phyloP scores from a whole-genome alignment of 2,329 filamentous ascomycete genomes.

The Didymella arachidicola region DNA sequence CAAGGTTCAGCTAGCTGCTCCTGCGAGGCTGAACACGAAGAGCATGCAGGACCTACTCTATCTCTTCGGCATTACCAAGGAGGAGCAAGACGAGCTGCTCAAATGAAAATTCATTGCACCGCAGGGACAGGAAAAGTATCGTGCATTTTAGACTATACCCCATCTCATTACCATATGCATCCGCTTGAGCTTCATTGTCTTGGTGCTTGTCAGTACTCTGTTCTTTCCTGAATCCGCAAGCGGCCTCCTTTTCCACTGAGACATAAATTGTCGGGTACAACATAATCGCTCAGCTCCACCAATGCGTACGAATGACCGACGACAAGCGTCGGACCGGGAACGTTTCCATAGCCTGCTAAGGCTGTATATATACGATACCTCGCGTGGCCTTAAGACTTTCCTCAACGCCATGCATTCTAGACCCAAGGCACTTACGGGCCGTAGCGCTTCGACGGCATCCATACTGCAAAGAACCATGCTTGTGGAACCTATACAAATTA shows the following conservation, averaged over 20 bases:
- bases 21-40: constrained; percentile 73
- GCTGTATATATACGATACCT: not conserved
- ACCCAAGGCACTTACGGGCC: not conserved
- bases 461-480: not conserved
- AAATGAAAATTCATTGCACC: constrained; percentile 30
- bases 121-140: too few relatives aligned
- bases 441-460: not conserved
- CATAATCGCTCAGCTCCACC: not conserved
- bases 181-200: not conserved
- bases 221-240: not conserved
- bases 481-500: not conserved
- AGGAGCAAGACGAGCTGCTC: constrained; percentile 65
- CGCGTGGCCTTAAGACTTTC: not conserved
- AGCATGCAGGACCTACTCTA: constrained; percentile 76
- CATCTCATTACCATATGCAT: constrained; percentile 6
- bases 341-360: not conserved
- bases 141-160: constrained; percentile 13
- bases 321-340: not conserved
- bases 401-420: not conserved
- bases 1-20: constrained; percentile 78
- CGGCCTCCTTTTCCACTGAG: not conserved
- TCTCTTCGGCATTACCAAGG: constrained; percentile 73
- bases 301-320: not conserved
- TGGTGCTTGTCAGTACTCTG: not conserved
- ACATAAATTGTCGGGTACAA: not conserved